A percentile compares a stretch with the other conserved stretches of the same genome.
Conservation (phyloP, 768 basidiomycete genomes). For the Lanmaoa pseudosensibilis region DNA sequence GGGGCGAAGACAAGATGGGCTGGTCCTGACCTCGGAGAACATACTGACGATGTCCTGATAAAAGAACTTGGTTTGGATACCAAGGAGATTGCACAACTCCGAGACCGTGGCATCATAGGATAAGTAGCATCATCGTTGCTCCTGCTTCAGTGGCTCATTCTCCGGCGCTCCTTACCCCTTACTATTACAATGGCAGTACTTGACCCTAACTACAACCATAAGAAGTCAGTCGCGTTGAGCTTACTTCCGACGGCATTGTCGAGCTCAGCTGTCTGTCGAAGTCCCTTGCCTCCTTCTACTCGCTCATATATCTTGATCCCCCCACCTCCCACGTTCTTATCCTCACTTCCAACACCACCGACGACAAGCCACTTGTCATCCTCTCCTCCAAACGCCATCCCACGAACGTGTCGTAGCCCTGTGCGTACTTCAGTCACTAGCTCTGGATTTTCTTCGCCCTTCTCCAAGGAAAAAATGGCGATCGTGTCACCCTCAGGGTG, state of each 20-base stretch:
- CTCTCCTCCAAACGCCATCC: conserved; percentile 63
- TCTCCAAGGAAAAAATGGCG: conserved; percentile 60
- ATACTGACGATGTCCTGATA: conserved; percentile 51
- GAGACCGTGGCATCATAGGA: conserved; percentile 31
- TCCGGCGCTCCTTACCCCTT: not conserved
- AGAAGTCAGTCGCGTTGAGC: conserved; percentile 35
- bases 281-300: conserved; percentile 53
- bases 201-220: conserved; percentile 31
- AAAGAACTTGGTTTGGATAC: conserved; percentile 42
- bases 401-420: conserved; percentile 69
- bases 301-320: conserved; percentile 75
- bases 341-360: conserved; percentile 50
- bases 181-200: not conserved
- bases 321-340: conserved; percentile 60
- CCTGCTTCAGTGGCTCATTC: not conserved
- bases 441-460: conserved; percentile 42
- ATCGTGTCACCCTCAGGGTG: conserved; percentile 70
- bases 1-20: conserved; percentile 63
- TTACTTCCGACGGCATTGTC: conserved; percentile 37
- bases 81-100: conserved; percentile 40
- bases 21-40: conserved; percentile 64
- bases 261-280: conserved; percentile 53
- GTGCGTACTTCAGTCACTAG: conserved; percentile 64
- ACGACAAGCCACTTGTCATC: conserved; percentile 62
- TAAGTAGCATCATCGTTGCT: not conserved